Conservation (phyloP, 2,329 filamentous ascomycete species). For the Botrytis byssoidea region DNA sequence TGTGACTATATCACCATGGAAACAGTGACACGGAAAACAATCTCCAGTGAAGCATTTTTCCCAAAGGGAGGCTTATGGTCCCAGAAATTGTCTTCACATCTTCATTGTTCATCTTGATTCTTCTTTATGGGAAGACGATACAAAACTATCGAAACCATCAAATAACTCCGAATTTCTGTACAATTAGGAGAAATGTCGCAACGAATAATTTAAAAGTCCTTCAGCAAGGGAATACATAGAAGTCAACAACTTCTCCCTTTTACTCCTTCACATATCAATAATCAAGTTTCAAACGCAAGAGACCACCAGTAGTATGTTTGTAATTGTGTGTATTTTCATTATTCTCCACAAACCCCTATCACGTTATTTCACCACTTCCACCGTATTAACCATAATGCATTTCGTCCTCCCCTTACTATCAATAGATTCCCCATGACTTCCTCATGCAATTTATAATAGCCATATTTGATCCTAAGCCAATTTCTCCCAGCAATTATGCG, state of each 20-base stretch:
- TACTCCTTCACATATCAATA: background rate
- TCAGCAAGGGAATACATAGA: background rate
- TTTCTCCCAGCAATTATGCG: conserved; percentile 12
- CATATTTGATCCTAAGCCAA: background rate
- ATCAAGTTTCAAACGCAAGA: background rate
- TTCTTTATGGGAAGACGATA: background rate
- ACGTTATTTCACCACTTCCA: conserved; percentile 1
- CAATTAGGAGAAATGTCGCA: background rate
- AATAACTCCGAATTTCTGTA: too few species aligned
- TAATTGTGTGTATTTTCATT: background rate
- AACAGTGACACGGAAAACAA: background rate
- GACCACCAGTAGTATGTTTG: background rate
- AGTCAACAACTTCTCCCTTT: background rate
- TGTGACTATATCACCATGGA: background rate
- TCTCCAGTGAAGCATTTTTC: background rate
- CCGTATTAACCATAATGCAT: conserved; percentile 2
- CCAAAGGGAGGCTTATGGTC: background rate
- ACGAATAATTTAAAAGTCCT: background rate
- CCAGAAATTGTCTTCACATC: background rate
- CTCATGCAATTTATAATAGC: background rate
- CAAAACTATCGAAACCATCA: background rate
- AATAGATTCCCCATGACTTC: background rate
- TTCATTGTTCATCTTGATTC: too few species aligned
- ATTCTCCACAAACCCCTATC: background rate
- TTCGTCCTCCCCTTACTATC: background rate